phyloP scores from a whole-genome alignment of 1,284 basidiomycete genomes.

The Peniophora sp. region DNA sequence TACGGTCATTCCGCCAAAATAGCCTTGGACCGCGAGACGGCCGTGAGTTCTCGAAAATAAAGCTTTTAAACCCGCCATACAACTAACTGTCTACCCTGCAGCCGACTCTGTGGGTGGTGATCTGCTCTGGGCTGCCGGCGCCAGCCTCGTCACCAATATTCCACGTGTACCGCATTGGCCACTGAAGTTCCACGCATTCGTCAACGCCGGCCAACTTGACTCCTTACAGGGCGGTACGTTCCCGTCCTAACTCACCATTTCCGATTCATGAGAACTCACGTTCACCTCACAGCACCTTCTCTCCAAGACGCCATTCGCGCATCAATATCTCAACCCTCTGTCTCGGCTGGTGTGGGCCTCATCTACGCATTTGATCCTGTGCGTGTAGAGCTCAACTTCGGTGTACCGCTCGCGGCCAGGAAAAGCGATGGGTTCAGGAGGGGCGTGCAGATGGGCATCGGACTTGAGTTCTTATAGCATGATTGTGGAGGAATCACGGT shows the following conservation, averaged over 20 bases:
- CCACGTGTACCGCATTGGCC: conserved; percentile 83
- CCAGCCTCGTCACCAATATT: conserved; percentile 76
- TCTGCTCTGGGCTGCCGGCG: conserved; percentile 78
- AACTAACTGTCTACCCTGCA: conserved; percentile 14
- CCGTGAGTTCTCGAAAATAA: conserved; percentile 33
- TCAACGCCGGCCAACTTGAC: conserved; percentile 84
- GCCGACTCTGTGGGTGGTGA: conserved; percentile 87
- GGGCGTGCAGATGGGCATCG: conserved; percentile 90
- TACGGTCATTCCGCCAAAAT: conserved; percentile 83
- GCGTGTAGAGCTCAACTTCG: conserved; percentile 87
- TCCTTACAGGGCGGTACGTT: conserved; percentile 50
- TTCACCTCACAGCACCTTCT: conserved; percentile 26
- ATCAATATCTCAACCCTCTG: conserved; percentile 43
- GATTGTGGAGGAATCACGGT: no score
- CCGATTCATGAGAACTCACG: neutral
- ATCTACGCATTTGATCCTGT: conserved; percentile 84
- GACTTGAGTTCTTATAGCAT: conserved; percentile 72
- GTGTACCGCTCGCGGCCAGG: conserved; percentile 77
- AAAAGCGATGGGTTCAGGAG: conserved; percentile 71
- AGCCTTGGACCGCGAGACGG: conserved; percentile 81
- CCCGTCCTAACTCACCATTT: conserved; percentile 4
- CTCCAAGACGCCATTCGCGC: conserved; percentile 29
- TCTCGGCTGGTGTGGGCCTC: conserved; percentile 86
- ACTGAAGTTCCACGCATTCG: conserved; percentile 77
- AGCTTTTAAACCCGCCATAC: neutral